Base-by-base conservation (phyloP, 2,329 filamentous ascomycete genomes). In the Apiospora saccharicola region DNA sequence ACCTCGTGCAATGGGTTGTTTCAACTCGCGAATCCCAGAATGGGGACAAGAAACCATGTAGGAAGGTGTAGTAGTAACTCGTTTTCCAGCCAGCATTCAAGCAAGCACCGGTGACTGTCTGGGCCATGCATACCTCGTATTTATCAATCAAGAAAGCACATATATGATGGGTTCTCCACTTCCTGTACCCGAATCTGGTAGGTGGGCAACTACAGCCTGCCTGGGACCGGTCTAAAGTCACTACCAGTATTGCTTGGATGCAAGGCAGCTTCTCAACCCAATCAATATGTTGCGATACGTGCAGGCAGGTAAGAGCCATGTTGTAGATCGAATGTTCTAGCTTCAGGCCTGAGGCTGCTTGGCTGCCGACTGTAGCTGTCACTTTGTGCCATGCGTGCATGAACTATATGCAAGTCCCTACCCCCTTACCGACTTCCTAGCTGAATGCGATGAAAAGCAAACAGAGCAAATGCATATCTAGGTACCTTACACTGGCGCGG, bases 1-100 rank as follows among this genome's bases (percentile, higher is more conserved):
- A 64, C 19, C 7, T 41, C 41, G 57, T 64, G 57, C 57, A n/a
- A 41, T 64, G 57, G 34, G n/a, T 34, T 22, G 53, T 61, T 61
- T 61, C 30, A 37, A 37, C 4, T 61, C 22, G 53, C 53, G 53
- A 61, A 37, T 4, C 8, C n/a, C 26, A 57, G 10, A 51, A 37
- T 61, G 30, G 6, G 30, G 22, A 16, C 6, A 34, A 14, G 4
- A 57, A 22, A 14, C 51, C 26, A 30, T 14, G 2, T 46, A 46
- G 19, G 51, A 19, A 34, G 14, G 51, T 57, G 26, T 6, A 53
- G 51, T 30, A 30, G 51, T 30, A 10, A 37, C 14, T 37, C 16
- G 3, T 34, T 30, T 22, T 12, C 26, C 53, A 30, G 16, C 26
- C 53, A 61, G 0, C 51, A 26, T 30, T 4, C 49, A 53, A 53